Evolutionary conservation across 1,284 basidiomycete species (phyloP).

Genomic region (Pulchroboletus neoregius): DNA sequence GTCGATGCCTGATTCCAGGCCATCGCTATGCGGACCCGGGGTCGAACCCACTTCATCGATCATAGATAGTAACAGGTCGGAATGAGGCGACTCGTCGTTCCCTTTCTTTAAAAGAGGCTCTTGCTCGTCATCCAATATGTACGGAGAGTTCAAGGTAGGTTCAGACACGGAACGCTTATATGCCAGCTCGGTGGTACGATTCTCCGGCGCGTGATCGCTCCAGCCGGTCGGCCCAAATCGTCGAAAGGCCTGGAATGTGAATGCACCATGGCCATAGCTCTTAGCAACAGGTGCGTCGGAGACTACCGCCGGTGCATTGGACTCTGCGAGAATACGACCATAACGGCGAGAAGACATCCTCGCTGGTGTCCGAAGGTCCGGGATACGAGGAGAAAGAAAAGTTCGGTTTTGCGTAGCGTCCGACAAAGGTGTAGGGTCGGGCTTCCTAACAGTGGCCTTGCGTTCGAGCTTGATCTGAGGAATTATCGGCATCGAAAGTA

Average conservation of each 20-base stretch:
- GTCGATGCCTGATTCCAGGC: background rate
- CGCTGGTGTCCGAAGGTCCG: slow-evolving; percentile 10
- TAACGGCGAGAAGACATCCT: slow-evolving; percentile 23
- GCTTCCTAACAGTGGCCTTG: slow-evolving; percentile 26
- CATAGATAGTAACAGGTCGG: slow-evolving; percentile 11
- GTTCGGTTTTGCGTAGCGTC: slow-evolving; percentile 1
- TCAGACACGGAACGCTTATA: slow-evolving; percentile 16
- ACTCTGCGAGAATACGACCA: slow-evolving; percentile 7
- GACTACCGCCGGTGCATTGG: background rate
- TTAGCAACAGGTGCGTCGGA: background rate
- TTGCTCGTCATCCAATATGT: slow-evolving; percentile 9
- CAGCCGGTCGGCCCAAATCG: background rate
- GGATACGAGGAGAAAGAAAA: slow-evolving; percentile 22
- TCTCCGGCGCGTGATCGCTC: background rate
- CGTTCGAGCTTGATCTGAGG: slow-evolving; percentile 28
- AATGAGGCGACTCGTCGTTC: slow-evolving; percentile 9
- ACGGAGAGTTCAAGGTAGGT: slow-evolving; percentile 3
- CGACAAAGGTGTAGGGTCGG: background rate
- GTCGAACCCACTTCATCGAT: slow-evolving; percentile 11
- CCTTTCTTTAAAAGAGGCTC: slow-evolving; percentile 4
- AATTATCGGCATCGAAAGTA: slow-evolving; percentile 31
- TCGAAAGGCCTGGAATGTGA: background rate
- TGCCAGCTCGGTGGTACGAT: background rate
- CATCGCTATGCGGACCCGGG: background rate
- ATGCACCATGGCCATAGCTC: background rate